Percentiles rank a stretch among this genome's conserved stretches.
Evolutionary conservation across 106 monocot genomes (phyloP).

Genomic region (Acanthochlamys bracteata): DNA sequence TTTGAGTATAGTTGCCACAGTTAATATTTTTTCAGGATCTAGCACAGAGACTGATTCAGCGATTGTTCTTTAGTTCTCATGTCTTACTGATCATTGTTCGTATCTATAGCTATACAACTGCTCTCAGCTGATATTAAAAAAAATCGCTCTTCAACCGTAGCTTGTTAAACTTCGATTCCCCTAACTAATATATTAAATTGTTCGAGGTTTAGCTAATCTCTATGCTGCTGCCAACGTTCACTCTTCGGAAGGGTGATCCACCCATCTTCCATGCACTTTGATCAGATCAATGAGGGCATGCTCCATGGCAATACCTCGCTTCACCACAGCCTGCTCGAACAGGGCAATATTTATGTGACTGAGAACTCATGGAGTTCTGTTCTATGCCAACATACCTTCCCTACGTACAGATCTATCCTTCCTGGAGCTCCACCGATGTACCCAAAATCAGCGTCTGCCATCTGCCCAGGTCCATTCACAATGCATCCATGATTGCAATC

Average conservation of each 20-base stretch:
- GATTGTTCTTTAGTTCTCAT: too few relatives aligned
- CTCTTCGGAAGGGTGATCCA: slow-evolving; percentile 75
- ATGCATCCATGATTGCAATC: slow-evolving; percentile 99
- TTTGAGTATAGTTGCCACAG: too few relatives aligned
- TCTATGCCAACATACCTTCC: slow-evolving; percentile 53
- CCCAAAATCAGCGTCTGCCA: slow-evolving; percentile 99
- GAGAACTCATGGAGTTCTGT: not conserved
- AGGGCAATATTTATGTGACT: not conserved
- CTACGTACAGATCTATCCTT: slow-evolving; percentile 98
- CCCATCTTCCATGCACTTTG: slow-evolving; percentile 92
- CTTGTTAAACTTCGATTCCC: too few relatives aligned
- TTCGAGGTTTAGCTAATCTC: too few relatives aligned
- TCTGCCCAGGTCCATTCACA: slow-evolving; percentile 98
- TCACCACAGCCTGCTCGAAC: slow-evolving; percentile 57
- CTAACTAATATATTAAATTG: too few relatives aligned
- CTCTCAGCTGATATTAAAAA: too few relatives aligned
- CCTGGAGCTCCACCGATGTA: slow-evolving; percentile 98
- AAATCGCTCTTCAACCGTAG: too few relatives aligned
- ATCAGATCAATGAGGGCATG: slow-evolving; percentile 89
- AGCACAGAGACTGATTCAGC: too few relatives aligned
- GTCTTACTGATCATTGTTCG: too few relatives aligned
- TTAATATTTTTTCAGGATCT: too few relatives aligned
- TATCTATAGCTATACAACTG: too few relatives aligned
- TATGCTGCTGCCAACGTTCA: slow-evolving; percentile 5
- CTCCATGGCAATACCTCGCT: slow-evolving; percentile 95